Evolutionary conservation across 176 grass and related monocot species (phyloP).

Genomic region (Carex parvula): DNA sequence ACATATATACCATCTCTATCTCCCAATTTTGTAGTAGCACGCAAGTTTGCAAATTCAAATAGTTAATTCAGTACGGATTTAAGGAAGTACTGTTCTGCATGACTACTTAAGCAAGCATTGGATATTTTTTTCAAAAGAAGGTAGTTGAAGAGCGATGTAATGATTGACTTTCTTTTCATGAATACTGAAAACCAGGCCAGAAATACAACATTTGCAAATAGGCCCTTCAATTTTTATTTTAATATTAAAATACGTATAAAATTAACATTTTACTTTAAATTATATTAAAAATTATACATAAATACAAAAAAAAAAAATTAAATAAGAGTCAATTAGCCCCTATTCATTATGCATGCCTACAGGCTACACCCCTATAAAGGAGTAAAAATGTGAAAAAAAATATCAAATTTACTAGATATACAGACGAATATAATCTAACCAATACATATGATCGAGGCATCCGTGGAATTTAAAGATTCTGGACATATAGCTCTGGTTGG

Average conservation of each 20-base stretch:
- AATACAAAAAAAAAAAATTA: too few relatives aligned
- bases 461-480: too few relatives aligned
- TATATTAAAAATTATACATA: too few relatives aligned
- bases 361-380: too few relatives aligned
- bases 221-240: not conserved
- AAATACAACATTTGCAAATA: conserved; percentile 1
- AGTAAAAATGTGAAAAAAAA: not conserved
- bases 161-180: not conserved
- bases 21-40: not conserved
- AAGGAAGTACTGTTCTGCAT: conserved; percentile 3
- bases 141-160: not conserved
- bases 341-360: too few relatives aligned
- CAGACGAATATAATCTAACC: too few relatives aligned
- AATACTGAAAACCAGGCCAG: not conserved
- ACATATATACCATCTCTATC: not conserved
- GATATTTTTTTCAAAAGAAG: not conserved
- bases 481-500: too few relatives aligned
- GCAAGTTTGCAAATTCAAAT: conserved; percentile 2
- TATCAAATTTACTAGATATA: not conserved
- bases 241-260: not conserved
- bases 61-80: conserved; percentile 13
- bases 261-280: too few relatives aligned
- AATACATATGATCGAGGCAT: too few relatives aligned
- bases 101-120: conserved; percentile 31
- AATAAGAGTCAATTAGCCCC: too few relatives aligned